Conservation (phyloP, 2,329 filamentous ascomycete species). For the Albophoma yamanashiensis region DNA sequence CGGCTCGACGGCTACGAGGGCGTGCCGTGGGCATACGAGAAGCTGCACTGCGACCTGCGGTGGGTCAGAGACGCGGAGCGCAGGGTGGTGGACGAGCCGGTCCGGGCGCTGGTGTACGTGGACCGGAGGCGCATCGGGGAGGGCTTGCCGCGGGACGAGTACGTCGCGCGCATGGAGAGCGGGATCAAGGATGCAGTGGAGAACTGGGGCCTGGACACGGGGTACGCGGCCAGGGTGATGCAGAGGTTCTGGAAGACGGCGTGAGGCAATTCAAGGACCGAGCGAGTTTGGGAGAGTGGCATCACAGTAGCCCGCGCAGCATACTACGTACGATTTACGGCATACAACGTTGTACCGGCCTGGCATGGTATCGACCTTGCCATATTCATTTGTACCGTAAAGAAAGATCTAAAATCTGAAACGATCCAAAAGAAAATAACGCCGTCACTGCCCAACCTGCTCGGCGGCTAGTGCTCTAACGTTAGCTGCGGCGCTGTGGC, state of each 20-base stretch:
- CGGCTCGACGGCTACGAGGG: conserved; percentile 48
- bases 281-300: background rate
- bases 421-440: background rate
- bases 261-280: conserved; percentile 1
- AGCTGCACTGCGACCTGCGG: conserved; percentile 25
- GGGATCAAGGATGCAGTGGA: conserved; percentile 48
- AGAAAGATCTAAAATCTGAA: no score
- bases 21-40: conserved; percentile 52
- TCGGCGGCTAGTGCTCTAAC: background rate
- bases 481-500: background rate
- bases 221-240: conserved; percentile 45
- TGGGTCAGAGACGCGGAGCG: conserved; percentile 13
- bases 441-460: background rate
- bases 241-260: conserved; percentile 26
- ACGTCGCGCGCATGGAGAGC: conserved; percentile 51
- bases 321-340: background rate
- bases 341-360: background rate
- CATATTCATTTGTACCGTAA: background rate
- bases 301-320: background rate
- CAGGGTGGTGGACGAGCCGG: conserved; percentile 10
- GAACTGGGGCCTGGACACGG: conserved; percentile 39
- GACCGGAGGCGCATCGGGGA: conserved; percentile 30
- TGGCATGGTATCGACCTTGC: background rate
- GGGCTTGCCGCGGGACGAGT: conserved; percentile 41
- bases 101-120: conserved; percentile 48